Evolutionary conservation across 306 rosid genomes (phyloP).

Genomic region (Psophocarpus tetragonolobus): DNA sequence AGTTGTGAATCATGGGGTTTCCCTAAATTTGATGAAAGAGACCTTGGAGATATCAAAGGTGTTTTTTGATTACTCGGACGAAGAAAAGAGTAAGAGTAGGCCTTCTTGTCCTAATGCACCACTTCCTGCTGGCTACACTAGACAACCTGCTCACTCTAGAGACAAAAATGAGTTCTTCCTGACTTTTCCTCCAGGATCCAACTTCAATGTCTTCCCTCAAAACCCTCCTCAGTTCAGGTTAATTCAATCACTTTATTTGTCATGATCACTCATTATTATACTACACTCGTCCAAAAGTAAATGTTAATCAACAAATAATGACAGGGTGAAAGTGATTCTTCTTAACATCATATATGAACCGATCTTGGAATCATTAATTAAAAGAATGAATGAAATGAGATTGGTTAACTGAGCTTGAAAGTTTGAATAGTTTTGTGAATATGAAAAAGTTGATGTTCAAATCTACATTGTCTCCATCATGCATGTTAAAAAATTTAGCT

Average conservation of each 20-base stretch:
- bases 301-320: too few species aligned
- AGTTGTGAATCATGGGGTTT: conserved; percentile 50
- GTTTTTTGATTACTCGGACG: conserved; percentile 44
- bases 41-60: conserved; percentile 41
- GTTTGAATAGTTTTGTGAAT: neutral
- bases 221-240: conserved; percentile 48
- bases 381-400: neutral
- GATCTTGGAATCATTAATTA: neutral
- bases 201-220: conserved; percentile 45
- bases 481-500: neutral
- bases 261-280: neutral
- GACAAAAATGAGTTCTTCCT: conserved; percentile 51
- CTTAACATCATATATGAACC: neutral
- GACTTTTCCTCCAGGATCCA: conserved; percentile 42
- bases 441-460: neutral
- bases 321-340: neutral
- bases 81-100: conserved; percentile 45
- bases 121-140: conserved; percentile 52
- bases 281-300: neutral
- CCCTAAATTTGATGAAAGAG: conserved; percentile 33
- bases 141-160: conserved; percentile 24
- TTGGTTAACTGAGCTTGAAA: neutral
- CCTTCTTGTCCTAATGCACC: conserved; percentile 35
- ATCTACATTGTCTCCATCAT: neutral
- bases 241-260: neutral